These are phyloP conservation scores for Xylaria sp. DNA, from an alignment of 2,329 filamentous ascomycete genomes.

Conservation along the genomic window DNA sequence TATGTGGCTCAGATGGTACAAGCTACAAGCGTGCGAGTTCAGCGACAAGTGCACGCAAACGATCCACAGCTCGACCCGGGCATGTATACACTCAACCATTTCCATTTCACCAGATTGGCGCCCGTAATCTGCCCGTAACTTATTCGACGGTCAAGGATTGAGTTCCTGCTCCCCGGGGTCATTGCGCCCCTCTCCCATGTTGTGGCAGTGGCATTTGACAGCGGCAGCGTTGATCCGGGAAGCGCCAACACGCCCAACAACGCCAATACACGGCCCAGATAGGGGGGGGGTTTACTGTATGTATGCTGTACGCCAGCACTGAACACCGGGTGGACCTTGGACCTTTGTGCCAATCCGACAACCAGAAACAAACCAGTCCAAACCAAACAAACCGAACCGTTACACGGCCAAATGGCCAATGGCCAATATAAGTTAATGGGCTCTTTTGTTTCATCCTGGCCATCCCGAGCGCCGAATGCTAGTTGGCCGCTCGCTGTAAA, in stretches of 20 bases:
- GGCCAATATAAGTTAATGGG: conserved; percentile 11
- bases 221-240: conserved; percentile 31
- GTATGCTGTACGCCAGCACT: conserved; percentile 2
- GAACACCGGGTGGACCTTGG: conserved; percentile 23
- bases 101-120: neutral
- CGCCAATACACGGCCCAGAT: conserved; percentile 4
- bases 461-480: conserved; percentile 27
- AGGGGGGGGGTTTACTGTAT: no score
- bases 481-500: conserved; percentile 20
- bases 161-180: neutral
- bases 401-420: conserved; percentile 30
- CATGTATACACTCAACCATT: no score
- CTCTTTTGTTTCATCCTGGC: conserved; percentile 31
- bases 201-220: conserved; percentile 21
- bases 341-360: conserved; percentile 25
- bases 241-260: conserved; percentile 24
- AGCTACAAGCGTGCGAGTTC: neutral
- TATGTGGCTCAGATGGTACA: neutral
- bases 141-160: conserved; percentile 14
- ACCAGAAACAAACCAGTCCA: conserved; percentile 25
- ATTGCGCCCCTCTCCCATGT: conserved; percentile 18
- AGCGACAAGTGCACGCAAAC: conserved; percentile 1
- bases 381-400: no score
- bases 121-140: neutral
- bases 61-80: conserved; percentile 1